These are phyloP conservation scores for Laburnicola sp. DNA, from an alignment of 2,329 filamentous ascomycete species.

Conservation along the genomic window DNA sequence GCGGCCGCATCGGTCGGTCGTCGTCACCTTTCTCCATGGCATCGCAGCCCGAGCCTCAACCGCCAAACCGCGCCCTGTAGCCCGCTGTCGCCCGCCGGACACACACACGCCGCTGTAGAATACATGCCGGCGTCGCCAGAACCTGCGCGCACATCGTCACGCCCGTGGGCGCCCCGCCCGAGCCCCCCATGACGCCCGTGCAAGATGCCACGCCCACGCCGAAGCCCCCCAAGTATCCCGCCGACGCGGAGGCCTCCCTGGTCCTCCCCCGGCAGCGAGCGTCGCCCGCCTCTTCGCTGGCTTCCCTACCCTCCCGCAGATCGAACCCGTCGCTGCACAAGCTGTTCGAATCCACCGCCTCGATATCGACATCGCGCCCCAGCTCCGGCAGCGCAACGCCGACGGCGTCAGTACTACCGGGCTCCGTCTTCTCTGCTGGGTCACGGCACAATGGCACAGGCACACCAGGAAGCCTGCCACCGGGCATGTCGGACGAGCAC, in stretches of 20 bases:
- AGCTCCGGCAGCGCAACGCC: conserved; percentile 51
- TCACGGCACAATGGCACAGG: conserved; percentile 40
- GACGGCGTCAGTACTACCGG: conserved; percentile 36
- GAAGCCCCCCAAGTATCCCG: conserved; percentile 46
- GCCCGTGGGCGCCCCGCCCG: conserved; percentile 42
- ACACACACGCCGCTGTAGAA: conserved; percentile 16
- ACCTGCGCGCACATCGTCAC: conserved; percentile 31
- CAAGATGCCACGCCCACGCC: conserved; percentile 45
- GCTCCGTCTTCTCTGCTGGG: conserved; percentile 52
- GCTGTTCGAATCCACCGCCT: conserved; percentile 56
- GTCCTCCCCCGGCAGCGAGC: conserved; percentile 62
- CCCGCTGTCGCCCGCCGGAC: conserved; percentile 7
- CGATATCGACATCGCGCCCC: conserved; percentile 46
- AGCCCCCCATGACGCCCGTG: conserved; percentile 46
- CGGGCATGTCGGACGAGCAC: conserved; percentile 57
- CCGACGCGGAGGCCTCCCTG: conserved; percentile 67
- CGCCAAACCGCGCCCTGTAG: conserved; percentile 4
- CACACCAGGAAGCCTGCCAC: conserved; percentile 45
- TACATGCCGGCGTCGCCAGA: conserved; percentile 41
- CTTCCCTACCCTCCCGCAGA: conserved; percentile 57
- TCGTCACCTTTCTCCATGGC: conserved; percentile 23
- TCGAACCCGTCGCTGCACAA: conserved; percentile 57
- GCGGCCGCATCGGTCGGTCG: conserved; percentile 37
- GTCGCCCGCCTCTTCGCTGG: conserved; percentile 63
- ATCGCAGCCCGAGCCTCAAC: conserved; percentile 13